phyloP scores from a whole-genome alignment of 1,284 basidiomycete genomes.

The Leccinum fallax region DNA sequence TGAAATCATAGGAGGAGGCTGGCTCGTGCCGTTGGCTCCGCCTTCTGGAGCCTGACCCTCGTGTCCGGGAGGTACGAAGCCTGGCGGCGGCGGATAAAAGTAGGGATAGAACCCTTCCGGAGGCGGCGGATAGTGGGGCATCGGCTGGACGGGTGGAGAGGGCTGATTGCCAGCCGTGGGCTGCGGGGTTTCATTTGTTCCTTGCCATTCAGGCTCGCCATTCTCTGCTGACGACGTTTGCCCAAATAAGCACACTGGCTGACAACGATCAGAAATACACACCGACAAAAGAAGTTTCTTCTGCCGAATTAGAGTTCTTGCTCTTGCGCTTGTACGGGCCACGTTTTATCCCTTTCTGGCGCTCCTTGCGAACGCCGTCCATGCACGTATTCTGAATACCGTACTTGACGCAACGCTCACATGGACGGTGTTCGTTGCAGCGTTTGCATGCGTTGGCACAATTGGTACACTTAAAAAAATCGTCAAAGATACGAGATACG shows the following conservation, averaged over 20 bases:
- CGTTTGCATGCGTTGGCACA: conserved; percentile 87
- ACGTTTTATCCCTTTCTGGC: conserved; percentile 85
- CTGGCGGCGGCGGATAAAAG: conserved; percentile 50
- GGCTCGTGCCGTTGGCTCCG: conserved; percentile 41
- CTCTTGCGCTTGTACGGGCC: conserved; percentile 84
- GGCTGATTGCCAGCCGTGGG: conserved; percentile 34
- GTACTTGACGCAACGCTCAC: conserved; percentile 82
- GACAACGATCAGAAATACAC: conserved; percentile 12
- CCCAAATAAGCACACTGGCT: conserved; percentile 18
- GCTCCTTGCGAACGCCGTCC: conserved; percentile 79
- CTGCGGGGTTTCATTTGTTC: conserved; percentile 26
- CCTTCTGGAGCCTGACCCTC: conserved; percentile 49
- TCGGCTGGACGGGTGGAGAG: conserved; percentile 41
- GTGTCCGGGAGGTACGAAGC: conserved; percentile 41
- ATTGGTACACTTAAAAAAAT: conserved; percentile 62
- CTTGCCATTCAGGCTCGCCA: conserved; percentile 38
- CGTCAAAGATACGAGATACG: conserved; percentile 4
- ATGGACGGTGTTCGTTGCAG: conserved; percentile 79
- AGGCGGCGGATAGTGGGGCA: conserved; percentile 40
- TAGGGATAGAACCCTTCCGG: conserved; percentile 59
- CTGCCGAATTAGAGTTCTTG: conserved; percentile 39
- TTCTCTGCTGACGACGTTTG: conserved; percentile 18
- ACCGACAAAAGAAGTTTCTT: conserved; percentile 24
- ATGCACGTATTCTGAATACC: conserved; percentile 68
- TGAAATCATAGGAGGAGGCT: conserved; percentile 44